A percentile compares a stretch with the other conserved stretches of the same genome.
These are phyloP conservation scores for Kitagawia praeruptora DNA, from an alignment of 129 eudicot species.

Conservation along the genomic window DNA sequence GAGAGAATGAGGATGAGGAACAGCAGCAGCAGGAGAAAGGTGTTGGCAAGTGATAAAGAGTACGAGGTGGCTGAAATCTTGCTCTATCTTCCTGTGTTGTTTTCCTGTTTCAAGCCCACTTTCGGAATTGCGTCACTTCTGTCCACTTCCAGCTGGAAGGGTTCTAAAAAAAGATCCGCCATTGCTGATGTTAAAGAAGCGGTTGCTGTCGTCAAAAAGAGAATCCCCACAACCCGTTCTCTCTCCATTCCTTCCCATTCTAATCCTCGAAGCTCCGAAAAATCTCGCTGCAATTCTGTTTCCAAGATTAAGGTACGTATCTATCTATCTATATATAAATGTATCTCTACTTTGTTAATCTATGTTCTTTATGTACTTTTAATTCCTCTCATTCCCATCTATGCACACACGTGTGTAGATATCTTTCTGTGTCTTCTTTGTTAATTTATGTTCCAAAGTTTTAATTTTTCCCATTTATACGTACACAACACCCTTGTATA, in stretches of 20 bases:
- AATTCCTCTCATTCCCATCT: no score
- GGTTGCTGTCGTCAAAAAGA: background rate
- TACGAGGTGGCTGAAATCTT: slow-evolving; percentile 23
- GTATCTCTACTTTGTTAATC: background rate
- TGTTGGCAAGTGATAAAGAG: slow-evolving; percentile 19
- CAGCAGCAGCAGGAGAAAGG: background rate
- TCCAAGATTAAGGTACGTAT: slow-evolving; percentile 32
- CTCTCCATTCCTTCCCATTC: slow-evolving; percentile 31
- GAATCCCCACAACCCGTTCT: slow-evolving; percentile 26
- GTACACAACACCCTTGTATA: background rate
- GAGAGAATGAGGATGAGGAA: slow-evolving; percentile 5
- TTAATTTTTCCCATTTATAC: background rate
- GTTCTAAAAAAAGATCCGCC: slow-evolving; percentile 37
- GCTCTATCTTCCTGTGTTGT: slow-evolving; percentile 13
- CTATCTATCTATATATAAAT: no score
- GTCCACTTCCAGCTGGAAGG: slow-evolving; percentile 18
- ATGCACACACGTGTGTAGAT: background rate
- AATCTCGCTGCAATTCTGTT: slow-evolving; percentile 4
- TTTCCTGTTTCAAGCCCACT: background rate
- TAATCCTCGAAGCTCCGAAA: slow-evolving; percentile 12
- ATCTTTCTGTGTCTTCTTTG: no score
- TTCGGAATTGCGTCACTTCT: background rate
- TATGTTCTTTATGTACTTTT: background rate
- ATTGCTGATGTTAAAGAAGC: background rate
- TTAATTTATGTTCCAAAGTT: background rate